A percentile compares a stretch with the other conserved stretches of the same genome.
Conservation (phyloP, 2,329 filamentous ascomycete genomes). For the Claviceps sp. region DNA sequence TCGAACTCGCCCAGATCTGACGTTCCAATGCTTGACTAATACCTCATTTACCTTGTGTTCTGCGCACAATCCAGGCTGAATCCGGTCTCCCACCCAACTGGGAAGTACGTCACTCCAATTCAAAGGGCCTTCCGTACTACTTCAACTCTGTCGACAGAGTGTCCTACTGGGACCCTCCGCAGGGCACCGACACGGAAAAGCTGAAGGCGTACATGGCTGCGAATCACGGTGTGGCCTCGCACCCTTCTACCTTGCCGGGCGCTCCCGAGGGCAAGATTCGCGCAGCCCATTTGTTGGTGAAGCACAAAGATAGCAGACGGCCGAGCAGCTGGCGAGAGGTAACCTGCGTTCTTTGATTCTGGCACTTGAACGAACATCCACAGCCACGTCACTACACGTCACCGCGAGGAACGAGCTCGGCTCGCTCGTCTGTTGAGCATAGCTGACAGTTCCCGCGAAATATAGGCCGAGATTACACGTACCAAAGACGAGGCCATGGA, state of each 20-base stretch:
- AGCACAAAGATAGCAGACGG: slow-evolving; percentile 78
- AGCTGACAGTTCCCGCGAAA: neutral
- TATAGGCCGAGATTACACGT: slow-evolving; percentile 65
- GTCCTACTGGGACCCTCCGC: slow-evolving; percentile 89
- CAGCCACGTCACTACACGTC: neutral
- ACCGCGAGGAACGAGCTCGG: neutral
- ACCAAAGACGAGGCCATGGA: slow-evolving; percentile 72
- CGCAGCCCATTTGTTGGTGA: slow-evolving; percentile 82
- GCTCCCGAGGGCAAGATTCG: slow-evolving; percentile 72
- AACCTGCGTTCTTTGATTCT: neutral
- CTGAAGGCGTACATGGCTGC: slow-evolving; percentile 89
- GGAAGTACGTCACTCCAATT: slow-evolving; percentile 97
- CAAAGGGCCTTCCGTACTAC: slow-evolving; percentile 97
- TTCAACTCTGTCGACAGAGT: slow-evolving; percentile 80
- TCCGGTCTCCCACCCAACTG: slow-evolving; percentile 74
- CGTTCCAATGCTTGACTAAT: neutral
- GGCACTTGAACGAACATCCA: too few species aligned
- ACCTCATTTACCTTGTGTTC: neutral
- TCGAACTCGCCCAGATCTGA: neutral
- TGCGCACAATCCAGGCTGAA: slow-evolving; percentile 38
- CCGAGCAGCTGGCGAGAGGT: slow-evolving; percentile 86
- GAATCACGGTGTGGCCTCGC: slow-evolving; percentile 55
- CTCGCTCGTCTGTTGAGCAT: neutral
- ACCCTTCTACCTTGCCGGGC: slow-evolving; percentile 23
- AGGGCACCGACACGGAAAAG: slow-evolving; percentile 77